Evolutionary conservation across 345 rosid genomes (phyloP).

Genomic region (Reutealis trisperma): DNA sequence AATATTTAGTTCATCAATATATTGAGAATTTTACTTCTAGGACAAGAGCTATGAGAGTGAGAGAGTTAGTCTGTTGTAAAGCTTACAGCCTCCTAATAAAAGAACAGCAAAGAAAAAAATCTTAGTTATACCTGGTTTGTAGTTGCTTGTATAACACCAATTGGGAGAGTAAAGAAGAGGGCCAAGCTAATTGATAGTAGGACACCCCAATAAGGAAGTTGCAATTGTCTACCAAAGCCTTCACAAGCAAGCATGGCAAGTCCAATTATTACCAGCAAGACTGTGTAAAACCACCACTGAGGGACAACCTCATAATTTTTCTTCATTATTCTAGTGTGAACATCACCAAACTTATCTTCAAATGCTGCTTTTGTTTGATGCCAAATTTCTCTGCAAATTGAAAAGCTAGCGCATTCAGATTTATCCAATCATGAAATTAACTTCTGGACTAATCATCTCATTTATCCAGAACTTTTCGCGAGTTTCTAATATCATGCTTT

Average conservation of each 20-base stretch:
- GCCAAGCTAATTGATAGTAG: conserved; percentile 40
- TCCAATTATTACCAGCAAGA: conserved; percentile 30
- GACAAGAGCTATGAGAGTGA: no score
- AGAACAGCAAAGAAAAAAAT: no score
- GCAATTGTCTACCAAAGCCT: conserved; percentile 48
- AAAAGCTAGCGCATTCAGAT: background rate
- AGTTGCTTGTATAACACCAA: conserved; percentile 58
- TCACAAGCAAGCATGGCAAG: conserved; percentile 46
- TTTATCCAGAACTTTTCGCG: background rate
- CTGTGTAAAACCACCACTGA: conserved; percentile 50
- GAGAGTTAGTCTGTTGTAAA: no score
- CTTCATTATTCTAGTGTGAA: conserved; percentile 75
- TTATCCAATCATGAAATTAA: no score
- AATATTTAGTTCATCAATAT: no score
- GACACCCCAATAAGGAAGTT: conserved; percentile 66
- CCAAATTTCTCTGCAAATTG: conserved; percentile 42
- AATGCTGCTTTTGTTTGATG: conserved; percentile 36
- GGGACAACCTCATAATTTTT: conserved; percentile 52
- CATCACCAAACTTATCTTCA: conserved; percentile 44
- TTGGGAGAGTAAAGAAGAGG: conserved; percentile 47
- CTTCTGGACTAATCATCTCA: no score
- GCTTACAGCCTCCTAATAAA: no score
- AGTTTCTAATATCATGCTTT: no score
- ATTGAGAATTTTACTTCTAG: no score
- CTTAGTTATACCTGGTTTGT: conserved; percentile 45